These are phyloP conservation scores for Lactarius indigo DNA, from an alignment of 768 basidiomycete genomes.

Conservation along the genomic window DNA sequence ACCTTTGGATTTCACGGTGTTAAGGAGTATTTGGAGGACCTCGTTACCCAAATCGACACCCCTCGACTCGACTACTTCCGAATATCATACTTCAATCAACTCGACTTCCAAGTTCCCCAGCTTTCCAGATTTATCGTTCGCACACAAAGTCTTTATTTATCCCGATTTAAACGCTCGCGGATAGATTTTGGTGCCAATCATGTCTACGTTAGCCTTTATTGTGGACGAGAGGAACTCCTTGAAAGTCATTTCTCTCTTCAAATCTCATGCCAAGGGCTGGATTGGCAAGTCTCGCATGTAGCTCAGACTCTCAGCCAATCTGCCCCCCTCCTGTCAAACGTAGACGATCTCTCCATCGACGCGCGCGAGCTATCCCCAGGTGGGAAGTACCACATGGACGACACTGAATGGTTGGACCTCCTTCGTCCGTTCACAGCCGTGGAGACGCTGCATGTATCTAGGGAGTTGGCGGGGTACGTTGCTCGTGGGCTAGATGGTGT, in stretches of 20 bases:
- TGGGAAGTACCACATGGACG: not conserved
- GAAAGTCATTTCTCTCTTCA: not conserved
- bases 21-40: slow-evolving; percentile 2
- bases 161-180: not conserved
- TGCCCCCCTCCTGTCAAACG: not conserved
- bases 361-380: not conserved
- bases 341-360: not conserved
- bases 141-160: not conserved
- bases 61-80: not conserved
- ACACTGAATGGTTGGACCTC: not conserved
- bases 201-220: not conserved
- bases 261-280: not conserved
- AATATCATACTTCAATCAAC: not conserved
- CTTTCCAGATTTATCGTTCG: not conserved
- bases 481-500: not conserved
- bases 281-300: slow-evolving; percentile 5
- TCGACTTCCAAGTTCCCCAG: not conserved
- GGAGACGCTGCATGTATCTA: not conserved
- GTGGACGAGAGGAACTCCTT: not conserved
- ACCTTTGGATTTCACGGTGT: not conserved
- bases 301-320: not conserved
- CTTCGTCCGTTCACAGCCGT: not conserved
- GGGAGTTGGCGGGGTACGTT: not conserved
- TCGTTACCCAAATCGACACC: not conserved
- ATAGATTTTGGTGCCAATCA: not conserved